Evolutionary conservation across 2,329 filamentous ascomycete species (phyloP), one percentile per base, ranked within the genome.

Genomic region (Cadophora sp.): DNA sequence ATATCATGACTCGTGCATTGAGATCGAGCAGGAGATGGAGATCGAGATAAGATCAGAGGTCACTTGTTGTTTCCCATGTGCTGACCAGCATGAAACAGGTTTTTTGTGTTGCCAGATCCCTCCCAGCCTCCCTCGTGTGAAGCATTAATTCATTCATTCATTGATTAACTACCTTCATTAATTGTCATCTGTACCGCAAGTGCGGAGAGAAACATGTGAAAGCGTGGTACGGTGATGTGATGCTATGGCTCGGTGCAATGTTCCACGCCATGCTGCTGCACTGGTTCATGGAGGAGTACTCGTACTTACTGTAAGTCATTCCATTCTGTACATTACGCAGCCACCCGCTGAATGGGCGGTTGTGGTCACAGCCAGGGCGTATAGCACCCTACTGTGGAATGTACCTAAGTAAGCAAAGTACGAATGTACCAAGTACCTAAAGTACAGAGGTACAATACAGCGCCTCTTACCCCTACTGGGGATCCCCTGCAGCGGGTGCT

Each of bases 241-340:
- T n/a, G 7, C n/a, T 18, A 9, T 3, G 39, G 16, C 22, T 39
- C 13, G 20, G 55, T 58, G 36, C 11, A 27, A 58, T 43, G 36
- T 58, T 43, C 33, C 33, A 33, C n/a, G 33, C 33, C 53, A 39
- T n/a, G 9, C n/a, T 30, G 27, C 47, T 6, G 22, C 22, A 4
- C 5, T 30, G 11, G 22, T 51, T 30, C 27, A 30, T 30, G 27
- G 27, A 30, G 27, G n/a, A n/a, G n/a, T n/a, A n/a, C n/a, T n/a
- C n/a, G n/a, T n/a, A n/a, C n/a, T n/a, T n/a, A n/a, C n/a, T n/a
- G n/a, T 9, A 30, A 51, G 22, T 30, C 22, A 27, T 4, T 43
- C 14, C 55, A 58, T 41, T 58, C 55, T 58, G 33, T 41, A 43
- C 55, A 58, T 27, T 58, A 39, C 55, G 55, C 55, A 58, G 55